phyloP scores from a whole-genome alignment of 805 yeast genomes.

The Schwanniomyces occidentalis region DNA sequence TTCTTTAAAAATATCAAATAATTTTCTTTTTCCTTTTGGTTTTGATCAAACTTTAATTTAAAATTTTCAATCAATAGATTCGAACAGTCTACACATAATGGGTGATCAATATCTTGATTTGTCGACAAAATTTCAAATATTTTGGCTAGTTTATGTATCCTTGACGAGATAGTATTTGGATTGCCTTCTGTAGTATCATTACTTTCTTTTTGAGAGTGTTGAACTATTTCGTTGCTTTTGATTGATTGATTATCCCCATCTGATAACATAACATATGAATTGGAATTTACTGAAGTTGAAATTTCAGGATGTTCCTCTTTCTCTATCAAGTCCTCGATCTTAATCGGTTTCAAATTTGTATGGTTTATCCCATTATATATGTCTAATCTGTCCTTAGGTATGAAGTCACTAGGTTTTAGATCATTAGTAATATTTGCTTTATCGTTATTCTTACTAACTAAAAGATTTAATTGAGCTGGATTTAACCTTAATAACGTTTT shows the following conservation, averaged over 20 bases:
- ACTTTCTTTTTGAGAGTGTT: slow-evolving; percentile 6
- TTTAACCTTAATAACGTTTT: slow-evolving; percentile 53
- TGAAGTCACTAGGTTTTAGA: slow-evolving; percentile 28
- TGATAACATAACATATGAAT: slow-evolving; percentile 20
- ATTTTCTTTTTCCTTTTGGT: slow-evolving; percentile 73
- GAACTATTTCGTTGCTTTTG: slow-evolving; percentile 1
- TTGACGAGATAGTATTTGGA: slow-evolving; percentile 41
- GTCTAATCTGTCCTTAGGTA: slow-evolving; percentile 41
- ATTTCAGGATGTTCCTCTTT: slow-evolving; percentile 18
- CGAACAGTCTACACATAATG: slow-evolving; percentile 88
- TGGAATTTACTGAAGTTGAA: slow-evolving; percentile 17
- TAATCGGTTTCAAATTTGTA: slow-evolving; percentile 21
- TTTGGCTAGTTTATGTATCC: slow-evolving; percentile 55
- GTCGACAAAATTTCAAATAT: slow-evolving; percentile 69
- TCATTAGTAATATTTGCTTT: background rate
- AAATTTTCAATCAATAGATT: slow-evolving; percentile 61
- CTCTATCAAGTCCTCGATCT: slow-evolving; percentile 30
- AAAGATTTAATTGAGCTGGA: slow-evolving; percentile 54
- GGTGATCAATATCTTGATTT: slow-evolving; percentile 75
- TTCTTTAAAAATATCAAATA: slow-evolving; percentile 73
- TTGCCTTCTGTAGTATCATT: slow-evolving; percentile 7
- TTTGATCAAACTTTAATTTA: slow-evolving; percentile 68
- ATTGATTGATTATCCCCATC: slow-evolving; percentile 13
- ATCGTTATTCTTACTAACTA: slow-evolving; percentile 34
- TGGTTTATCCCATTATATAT: slow-evolving; percentile 31